Conservation (phyloP, 225 moss, liverwort and hornwort genomes). For the Pleurozium schreberi region DNA sequence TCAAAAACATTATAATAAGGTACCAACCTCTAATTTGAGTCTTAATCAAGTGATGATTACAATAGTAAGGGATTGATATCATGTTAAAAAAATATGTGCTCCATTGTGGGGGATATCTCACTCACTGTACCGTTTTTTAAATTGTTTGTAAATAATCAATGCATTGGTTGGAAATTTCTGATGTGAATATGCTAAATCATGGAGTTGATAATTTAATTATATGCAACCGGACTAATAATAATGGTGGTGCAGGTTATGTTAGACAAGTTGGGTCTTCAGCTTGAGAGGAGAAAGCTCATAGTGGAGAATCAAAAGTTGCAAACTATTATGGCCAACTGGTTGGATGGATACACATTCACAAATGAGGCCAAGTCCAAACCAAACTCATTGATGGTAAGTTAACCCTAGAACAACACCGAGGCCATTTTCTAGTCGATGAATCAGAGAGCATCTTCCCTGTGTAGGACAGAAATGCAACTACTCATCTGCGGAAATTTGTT, state of each 20-base stretch:
- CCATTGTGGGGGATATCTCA: not conserved
- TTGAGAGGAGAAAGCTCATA: constrained; percentile 8
- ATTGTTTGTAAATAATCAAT: not conserved
- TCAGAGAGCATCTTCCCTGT: too few species aligned
- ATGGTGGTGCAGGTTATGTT: constrained; percentile 11
- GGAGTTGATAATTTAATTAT: not conserved
- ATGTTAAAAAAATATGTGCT: not conserved
- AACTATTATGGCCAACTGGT: not conserved
- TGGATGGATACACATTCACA: constrained; percentile 4
- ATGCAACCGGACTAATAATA: not conserved
- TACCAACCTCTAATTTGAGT: not conserved
- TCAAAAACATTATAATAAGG: constrained; percentile 28
- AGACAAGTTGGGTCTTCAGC: constrained; percentile 28
- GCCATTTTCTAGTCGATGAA: too few species aligned
- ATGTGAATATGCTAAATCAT: not conserved
- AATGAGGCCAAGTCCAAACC: constrained; percentile 2
- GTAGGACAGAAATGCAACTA: too few species aligned
- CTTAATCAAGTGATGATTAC: not conserved
- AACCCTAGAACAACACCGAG: too few species aligned
- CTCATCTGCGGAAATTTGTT: too few species aligned
- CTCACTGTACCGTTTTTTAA: not conserved
- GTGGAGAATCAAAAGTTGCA: constrained; percentile 18
- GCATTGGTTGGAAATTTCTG: not conserved
- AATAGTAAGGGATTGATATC: not conserved
- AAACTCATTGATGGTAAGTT: constrained; percentile 11